phyloP scores from a whole-genome alignment of 192 early-diverging fungal species.

The Coemansia sp. region DNA sequence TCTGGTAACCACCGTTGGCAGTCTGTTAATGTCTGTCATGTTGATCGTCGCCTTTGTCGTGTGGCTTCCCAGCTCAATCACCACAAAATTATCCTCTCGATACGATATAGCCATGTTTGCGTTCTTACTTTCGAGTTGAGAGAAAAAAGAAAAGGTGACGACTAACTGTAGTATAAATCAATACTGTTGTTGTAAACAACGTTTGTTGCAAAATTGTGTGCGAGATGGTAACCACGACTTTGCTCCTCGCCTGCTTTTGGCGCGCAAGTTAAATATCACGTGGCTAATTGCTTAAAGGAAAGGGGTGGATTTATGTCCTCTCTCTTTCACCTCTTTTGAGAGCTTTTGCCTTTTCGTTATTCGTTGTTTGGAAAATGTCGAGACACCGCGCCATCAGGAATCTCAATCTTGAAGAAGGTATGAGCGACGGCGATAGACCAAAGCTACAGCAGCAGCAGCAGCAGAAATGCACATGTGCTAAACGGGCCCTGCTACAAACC shows the following conservation, averaged over 20 bases:
- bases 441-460: too few species aligned
- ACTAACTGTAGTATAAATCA: neutral
- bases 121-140: neutral
- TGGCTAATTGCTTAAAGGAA: neutral
- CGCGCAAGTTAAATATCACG: neutral
- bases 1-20: slow-evolving; percentile 61
- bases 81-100: slow-evolving; percentile 77
- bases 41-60: slow-evolving; percentile 73
- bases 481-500: too few species aligned
- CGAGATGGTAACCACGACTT: neutral
- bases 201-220: neutral
- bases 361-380: slow-evolving; percentile 26
- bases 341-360: neutral
- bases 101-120: slow-evolving; percentile 35
- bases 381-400: slow-evolving; percentile 48
- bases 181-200: neutral
- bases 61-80: slow-evolving; percentile 82
- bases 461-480: too few species aligned
- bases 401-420: slow-evolving; percentile 49
- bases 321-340: neutral
- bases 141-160: neutral
- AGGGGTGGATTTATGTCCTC: neutral
- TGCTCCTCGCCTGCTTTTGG: neutral
- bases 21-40: slow-evolving; percentile 70
- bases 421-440: neutral